Conservation (phyloP, 345 rosid species). For the Acer saccharum region DNA sequence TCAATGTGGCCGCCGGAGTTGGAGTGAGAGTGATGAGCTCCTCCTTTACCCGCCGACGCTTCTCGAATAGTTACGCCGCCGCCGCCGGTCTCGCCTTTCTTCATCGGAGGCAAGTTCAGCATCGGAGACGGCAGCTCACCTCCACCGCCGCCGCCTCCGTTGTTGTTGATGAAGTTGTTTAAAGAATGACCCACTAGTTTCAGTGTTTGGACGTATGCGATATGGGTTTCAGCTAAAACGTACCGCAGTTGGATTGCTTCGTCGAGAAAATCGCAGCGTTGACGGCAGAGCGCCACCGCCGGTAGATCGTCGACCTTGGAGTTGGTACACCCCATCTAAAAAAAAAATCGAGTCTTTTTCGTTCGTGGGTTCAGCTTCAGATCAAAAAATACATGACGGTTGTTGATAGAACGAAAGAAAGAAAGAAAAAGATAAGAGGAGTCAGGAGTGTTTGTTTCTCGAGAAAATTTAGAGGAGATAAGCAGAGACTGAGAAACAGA, state of each 20-base stretch:
- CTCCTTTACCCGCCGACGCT: constrained; percentile 6
- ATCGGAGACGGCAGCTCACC: constrained; percentile 39
- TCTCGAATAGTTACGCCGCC: constrained; percentile 5
- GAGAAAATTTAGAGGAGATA: constrained; percentile 18
- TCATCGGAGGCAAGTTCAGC: constrained; percentile 53
- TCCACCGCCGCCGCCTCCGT: constrained; percentile 30
- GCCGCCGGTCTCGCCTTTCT: constrained; percentile 41
- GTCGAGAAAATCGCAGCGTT: constrained; percentile 67
- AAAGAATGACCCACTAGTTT: constrained; percentile 53
- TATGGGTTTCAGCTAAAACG: constrained; percentile 76
- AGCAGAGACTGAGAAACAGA: constrained; percentile 2
- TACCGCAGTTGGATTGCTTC: constrained; percentile 76
- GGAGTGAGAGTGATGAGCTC: constrained; percentile 40
- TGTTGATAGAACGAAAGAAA: neutral
- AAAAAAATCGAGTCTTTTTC: constrained; percentile 22
- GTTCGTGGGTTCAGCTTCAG: constrained; percentile 9
- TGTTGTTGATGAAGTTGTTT: constrained; percentile 45
- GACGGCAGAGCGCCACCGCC: constrained; percentile 88
- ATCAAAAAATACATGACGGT: constrained; percentile 20
- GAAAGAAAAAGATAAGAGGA: neutral
- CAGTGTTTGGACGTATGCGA: constrained; percentile 60
- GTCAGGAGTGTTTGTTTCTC: constrained; percentile 32
- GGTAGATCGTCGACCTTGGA: constrained; percentile 95
- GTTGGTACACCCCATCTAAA: constrained; percentile 74
- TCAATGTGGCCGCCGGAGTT: constrained; percentile 72